phyloP scores from a whole-genome alignment of 306 rosid species.

The Fragaria ananassa region DNA sequence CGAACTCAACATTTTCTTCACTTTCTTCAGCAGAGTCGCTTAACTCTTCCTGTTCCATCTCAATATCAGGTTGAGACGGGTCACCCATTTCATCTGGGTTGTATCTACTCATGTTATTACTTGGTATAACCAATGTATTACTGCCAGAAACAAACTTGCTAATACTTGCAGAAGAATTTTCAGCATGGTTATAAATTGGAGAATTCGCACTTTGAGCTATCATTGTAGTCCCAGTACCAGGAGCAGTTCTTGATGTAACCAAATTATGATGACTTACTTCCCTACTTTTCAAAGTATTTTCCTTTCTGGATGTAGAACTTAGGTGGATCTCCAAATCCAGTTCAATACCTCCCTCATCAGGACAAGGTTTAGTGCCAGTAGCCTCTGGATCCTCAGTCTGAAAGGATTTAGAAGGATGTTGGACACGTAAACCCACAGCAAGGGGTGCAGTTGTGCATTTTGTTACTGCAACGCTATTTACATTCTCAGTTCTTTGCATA shows the following conservation, averaged over 20 bases:
- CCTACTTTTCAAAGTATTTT: constrained; percentile 36
- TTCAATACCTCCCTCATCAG: constrained; percentile 50
- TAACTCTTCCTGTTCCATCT: constrained; percentile 96
- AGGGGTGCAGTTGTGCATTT: constrained; percentile 21
- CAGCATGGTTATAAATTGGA: constrained; percentile 32
- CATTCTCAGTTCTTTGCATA: constrained; percentile 65
- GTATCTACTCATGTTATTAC: constrained; percentile 40
- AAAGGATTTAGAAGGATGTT: constrained; percentile 32
- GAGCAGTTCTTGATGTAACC: constrained; percentile 27
- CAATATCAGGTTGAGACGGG: constrained; percentile 74
- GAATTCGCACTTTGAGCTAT: constrained; percentile 28
- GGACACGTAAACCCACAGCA: constrained; percentile 28
- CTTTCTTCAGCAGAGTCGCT: constrained; percentile 88
- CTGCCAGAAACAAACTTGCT: constrained; percentile 37
- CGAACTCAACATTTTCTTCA: constrained; percentile 94
- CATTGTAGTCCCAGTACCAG: constrained; percentile 28
- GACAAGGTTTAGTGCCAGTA: constrained; percentile 28
- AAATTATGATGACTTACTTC: constrained; percentile 32
- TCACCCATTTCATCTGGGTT: constrained; percentile 53
- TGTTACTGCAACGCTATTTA: constrained; percentile 1
- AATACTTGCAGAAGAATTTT: constrained; percentile 32
- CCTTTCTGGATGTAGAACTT: constrained; percentile 56
- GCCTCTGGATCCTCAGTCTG: constrained; percentile 37
- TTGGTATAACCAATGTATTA: constrained; percentile 29
- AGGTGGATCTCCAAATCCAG: constrained; percentile 85